Evolutionary conservation across 176 grass and related monocot species (phyloP).

Genomic region (Zoysia japonica): DNA sequence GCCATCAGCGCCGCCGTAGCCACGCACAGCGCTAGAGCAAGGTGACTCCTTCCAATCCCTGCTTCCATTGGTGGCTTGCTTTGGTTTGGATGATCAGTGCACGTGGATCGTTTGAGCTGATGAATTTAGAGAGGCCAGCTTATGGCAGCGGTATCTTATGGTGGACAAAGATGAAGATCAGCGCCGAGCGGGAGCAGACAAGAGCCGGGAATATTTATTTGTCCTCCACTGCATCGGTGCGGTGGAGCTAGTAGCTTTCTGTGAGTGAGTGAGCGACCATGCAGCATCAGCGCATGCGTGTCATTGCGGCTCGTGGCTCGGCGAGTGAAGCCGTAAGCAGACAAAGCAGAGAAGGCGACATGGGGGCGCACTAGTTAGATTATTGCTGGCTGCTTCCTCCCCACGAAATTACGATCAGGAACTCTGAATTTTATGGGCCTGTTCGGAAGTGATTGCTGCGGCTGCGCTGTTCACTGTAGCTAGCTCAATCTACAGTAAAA

Average conservation of each 20-base stretch:
- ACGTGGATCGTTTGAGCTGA: no score
- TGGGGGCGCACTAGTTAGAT: slow-evolving; percentile 7
- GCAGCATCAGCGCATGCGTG: no score
- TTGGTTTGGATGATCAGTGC: not conserved
- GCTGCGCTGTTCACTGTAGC: no score
- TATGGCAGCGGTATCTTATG: not conserved
- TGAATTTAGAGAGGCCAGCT: not conserved
- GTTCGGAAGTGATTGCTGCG: no score
- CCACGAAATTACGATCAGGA: not conserved
- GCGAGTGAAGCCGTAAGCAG: not conserved
- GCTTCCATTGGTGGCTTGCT: not conserved
- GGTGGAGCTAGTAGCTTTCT: not conserved
- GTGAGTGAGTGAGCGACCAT: not conserved
- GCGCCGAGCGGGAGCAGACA: slow-evolving; percentile 34
- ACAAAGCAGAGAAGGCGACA: not conserved
- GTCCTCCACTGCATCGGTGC: not conserved
- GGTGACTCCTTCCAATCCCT: slow-evolving; percentile 3
- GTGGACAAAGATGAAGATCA: slow-evolving; percentile 4
- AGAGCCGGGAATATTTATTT: slow-evolving; percentile 33
- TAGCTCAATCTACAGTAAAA: no score
- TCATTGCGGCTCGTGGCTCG: not conserved
- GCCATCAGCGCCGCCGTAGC: slow-evolving; percentile 32
- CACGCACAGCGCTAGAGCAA: not conserved
- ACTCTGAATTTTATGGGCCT: not conserved
- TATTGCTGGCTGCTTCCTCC: not conserved